Conservation (phyloP, 257 asterid species). For the Fraxinus excelsior region DNA sequence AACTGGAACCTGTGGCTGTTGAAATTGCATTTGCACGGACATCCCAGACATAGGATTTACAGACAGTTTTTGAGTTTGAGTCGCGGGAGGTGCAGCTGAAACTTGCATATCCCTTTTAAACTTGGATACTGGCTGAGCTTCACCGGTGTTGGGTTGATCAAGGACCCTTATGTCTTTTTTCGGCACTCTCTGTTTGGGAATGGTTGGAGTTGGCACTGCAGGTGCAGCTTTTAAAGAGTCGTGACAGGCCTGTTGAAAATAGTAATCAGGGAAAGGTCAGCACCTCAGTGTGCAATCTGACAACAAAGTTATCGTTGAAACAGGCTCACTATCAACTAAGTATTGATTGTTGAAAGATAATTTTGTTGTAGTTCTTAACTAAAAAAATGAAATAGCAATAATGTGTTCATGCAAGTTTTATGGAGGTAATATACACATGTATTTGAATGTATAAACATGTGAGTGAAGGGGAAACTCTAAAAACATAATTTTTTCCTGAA, state of each 20-base stretch:
- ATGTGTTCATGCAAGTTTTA: neutral
- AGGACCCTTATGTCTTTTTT: constrained; percentile 48
- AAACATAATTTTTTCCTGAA: neutral
- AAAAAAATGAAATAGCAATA: neutral
- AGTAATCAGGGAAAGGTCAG: constrained; percentile 8
- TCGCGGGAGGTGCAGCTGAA: constrained; percentile 43
- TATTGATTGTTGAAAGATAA: neutral
- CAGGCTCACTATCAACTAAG: neutral
- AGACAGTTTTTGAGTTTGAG: constrained; percentile 53
- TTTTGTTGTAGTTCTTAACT: neutral
- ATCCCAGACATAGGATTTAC: constrained; percentile 50
- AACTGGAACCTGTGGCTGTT: constrained; percentile 62
- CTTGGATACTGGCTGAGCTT: constrained; percentile 50
- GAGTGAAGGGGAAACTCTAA: neutral
- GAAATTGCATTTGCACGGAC: constrained; percentile 64
- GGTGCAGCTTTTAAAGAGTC: constrained; percentile 43
- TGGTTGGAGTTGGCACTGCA: constrained; percentile 53
- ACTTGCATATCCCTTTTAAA: constrained; percentile 64
- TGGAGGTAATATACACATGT: neutral
- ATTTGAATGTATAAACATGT: neutral
- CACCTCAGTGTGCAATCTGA: constrained; percentile 6
- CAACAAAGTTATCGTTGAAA: neutral
- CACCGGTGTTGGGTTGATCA: constrained; percentile 51
- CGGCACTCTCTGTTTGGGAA: constrained; percentile 61
- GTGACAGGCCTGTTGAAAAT: constrained; percentile 55